Conservation (phyloP, 768 basidiomycete species). For the Holtermannia corniformis region DNA sequence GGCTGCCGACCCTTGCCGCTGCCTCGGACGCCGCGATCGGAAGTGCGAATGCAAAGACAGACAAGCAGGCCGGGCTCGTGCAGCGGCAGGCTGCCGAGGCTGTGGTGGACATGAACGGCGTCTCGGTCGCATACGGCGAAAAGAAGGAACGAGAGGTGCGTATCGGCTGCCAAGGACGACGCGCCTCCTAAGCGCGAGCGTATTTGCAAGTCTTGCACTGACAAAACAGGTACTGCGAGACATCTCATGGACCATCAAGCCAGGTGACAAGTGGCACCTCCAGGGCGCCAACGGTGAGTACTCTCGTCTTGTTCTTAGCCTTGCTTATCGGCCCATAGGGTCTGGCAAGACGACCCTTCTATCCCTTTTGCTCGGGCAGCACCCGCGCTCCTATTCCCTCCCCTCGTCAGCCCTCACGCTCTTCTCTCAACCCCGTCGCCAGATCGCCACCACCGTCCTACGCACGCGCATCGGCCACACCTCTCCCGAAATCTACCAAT, state of each 20-base stretch:
- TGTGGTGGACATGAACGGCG: slow-evolving; percentile 46
- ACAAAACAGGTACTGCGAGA: slow-evolving; percentile 56
- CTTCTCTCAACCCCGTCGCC: slow-evolving; percentile 55
- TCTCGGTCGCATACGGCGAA: slow-evolving; percentile 62
- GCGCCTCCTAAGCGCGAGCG: neutral
- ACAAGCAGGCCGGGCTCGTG: slow-evolving; percentile 2
- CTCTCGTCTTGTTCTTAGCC: neutral
- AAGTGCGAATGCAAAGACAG: slow-evolving; percentile 1
- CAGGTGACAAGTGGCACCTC: slow-evolving; percentile 83
- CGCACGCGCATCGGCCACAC: slow-evolving; percentile 67
- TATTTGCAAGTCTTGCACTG: neutral
- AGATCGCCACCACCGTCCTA: slow-evolving; percentile 55
- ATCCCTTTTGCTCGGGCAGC: slow-evolving; percentile 81
- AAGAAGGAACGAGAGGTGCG: slow-evolving; percentile 47
- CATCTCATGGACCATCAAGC: slow-evolving; percentile 70
- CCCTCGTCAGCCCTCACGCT: slow-evolving; percentile 49
- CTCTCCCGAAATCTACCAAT: slow-evolving; percentile 81
- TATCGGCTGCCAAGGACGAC: neutral
- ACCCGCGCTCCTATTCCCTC: slow-evolving; percentile 83
- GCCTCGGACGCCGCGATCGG: neutral
- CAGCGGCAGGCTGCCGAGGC: neutral
- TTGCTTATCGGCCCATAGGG: slow-evolving; percentile 45
- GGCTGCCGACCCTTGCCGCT: neutral
- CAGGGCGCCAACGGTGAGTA: slow-evolving; percentile 71
- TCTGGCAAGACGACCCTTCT: slow-evolving; percentile 93